Conservation (phyloP, 116 monocot species). For the Papilionanthe hybrid region DNA sequence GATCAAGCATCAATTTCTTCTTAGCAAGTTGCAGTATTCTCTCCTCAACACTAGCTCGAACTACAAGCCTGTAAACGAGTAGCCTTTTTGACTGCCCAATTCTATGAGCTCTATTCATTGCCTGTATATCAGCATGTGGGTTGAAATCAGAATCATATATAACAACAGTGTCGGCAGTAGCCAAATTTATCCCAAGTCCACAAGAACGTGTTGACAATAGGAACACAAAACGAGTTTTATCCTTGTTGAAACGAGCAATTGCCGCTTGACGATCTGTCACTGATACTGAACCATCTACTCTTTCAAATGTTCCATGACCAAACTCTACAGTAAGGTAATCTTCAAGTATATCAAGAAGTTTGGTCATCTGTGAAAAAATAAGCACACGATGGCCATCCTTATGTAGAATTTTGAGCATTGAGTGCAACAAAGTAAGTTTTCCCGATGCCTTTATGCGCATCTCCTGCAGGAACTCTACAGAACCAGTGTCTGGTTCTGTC, state of each 20-base stretch:
- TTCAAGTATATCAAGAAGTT: conserved; percentile 96
- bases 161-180: conserved; percentile 97
- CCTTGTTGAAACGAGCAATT: conserved; percentile 90
- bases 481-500: conserved; percentile 91
- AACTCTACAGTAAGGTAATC: conserved; percentile 81
- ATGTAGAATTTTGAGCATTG: conserved; percentile 81
- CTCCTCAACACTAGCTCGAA: conserved; percentile 98
- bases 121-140: conserved; percentile 99
- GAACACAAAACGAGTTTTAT: conserved; percentile 89
- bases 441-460: conserved; percentile 98
- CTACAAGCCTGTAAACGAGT: conserved; percentile 94
- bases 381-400: conserved; percentile 94
- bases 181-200: conserved; percentile 97
- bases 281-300: conserved; percentile 94
- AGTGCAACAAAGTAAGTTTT: conserved; percentile 77
- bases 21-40: conserved; percentile 96
- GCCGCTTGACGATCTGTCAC: conserved; percentile 88
- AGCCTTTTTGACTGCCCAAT: conserved; percentile 95
- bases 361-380: conserved; percentile 99
- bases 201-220: conserved; percentile 93
- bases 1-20: conserved; percentile 99
- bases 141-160: conserved; percentile 99
- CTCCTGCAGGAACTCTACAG: conserved; percentile 85
- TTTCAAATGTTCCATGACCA: conserved; percentile 86
- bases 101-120: conserved; percentile 98